Evolutionary conservation across 192 early-diverging fungal genomes (phyloP), one percentile per base, ranked within the genome.

Genomic region (Entrophospora sp.): DNA sequence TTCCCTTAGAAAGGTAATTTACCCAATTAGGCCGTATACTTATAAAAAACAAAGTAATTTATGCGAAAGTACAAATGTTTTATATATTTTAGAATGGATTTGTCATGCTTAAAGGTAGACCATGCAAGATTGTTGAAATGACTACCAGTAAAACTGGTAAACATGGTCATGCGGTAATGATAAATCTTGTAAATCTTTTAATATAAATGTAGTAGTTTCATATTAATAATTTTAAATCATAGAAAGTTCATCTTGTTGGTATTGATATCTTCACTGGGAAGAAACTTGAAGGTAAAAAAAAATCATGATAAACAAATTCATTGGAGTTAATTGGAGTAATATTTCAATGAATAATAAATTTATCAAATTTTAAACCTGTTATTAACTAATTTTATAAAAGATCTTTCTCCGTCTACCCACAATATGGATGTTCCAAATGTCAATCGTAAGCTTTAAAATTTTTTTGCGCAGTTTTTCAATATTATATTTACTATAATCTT

Each of bases 71-170:
- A 22, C 5, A 5, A 8, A 20, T 22, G 32, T 36, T 16, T 16
- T 25, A n/a, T 10, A 10, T 18, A 13, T 18, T 57, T 24, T 55
- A 66, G 89, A 90, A 89, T 86, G 97, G 95, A 16, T 85, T 89
- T 82, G 97, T 99, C 70, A 86, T 94, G 66, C 91, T 99, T 76
- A 99, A 98, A 87, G 92, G 93, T 64, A 91, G 94, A 62, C 97
- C 97, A 75, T 99, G 97, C 88, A 99, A 98, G 91, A 96, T 99
- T 59, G 86, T 96, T 52, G 94, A 97, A 75, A 98, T 99, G 93
- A 94, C 94, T 59, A 99, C 97, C 80, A 98, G 95, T 82, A 99
- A 99, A 90, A 99, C 97, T 71, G 97, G 97, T 75, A 99, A 99
- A 93, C 97, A 99, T 91, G 97, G 95, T 63, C 97, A 99, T 87